Evolutionary conservation across 176 grass and related monocot species (phyloP).

Genomic region (Oryza nivara): DNA sequence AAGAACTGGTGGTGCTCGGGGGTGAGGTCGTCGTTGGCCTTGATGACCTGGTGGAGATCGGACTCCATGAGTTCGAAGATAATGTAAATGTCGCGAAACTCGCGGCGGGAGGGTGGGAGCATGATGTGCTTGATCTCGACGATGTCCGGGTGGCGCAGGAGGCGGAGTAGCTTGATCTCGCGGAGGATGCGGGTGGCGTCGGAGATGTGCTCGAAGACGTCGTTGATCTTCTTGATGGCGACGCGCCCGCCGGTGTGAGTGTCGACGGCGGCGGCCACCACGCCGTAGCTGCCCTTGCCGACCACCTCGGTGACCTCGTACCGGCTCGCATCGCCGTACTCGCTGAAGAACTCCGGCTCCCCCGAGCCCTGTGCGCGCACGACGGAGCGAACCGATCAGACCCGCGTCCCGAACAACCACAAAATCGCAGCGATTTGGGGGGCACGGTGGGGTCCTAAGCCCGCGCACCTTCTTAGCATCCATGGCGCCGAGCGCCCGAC

Average conservation of each 20-base stretch:
- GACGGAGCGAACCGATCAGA: slow-evolving; percentile 22
- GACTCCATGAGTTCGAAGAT: slow-evolving; percentile 91
- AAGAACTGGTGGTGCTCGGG: slow-evolving; percentile 81
- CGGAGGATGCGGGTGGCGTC: slow-evolving; percentile 82
- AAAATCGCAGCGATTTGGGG: not conserved
- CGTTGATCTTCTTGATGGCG: slow-evolving; percentile 81
- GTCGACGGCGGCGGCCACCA: slow-evolving; percentile 70
- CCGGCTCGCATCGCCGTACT: slow-evolving; percentile 71
- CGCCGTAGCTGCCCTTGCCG: slow-evolving; percentile 82
- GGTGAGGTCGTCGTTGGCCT: slow-evolving; percentile 72
- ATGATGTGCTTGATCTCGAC: slow-evolving; percentile 91
- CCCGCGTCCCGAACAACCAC: slow-evolving; percentile 2
- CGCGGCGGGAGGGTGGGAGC: slow-evolving; percentile 69
- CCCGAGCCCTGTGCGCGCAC: slow-evolving; percentile 38
- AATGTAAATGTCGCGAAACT: slow-evolving; percentile 77
- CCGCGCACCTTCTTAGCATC: slow-evolving; percentile 41
- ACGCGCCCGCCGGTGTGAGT: slow-evolving; percentile 65
- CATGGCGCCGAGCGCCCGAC: slow-evolving; percentile 26
- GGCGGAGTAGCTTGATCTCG: slow-evolving; percentile 81
- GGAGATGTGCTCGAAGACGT: slow-evolving; percentile 84
- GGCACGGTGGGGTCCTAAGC: not conserved
- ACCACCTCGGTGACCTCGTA: slow-evolving; percentile 73
- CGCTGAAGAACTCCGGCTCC: slow-evolving; percentile 71
- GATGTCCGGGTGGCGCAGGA: slow-evolving; percentile 75
- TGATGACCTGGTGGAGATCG: slow-evolving; percentile 87